Conservation (phyloP, 2,329 filamentous ascomycete genomes). For the Ophiostoma australiae region DNA sequence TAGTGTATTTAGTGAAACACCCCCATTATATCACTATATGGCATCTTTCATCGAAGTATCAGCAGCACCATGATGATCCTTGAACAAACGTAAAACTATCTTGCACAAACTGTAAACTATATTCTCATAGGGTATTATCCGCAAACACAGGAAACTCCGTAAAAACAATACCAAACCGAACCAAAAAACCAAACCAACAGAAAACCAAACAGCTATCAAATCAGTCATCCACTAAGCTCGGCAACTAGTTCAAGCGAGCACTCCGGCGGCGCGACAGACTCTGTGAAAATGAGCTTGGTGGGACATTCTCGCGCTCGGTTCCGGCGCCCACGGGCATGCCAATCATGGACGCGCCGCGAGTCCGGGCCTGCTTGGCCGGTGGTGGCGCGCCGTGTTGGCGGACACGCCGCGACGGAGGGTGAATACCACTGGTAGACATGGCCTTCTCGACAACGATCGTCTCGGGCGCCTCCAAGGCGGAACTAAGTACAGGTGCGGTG, state of each 20-base stretch:
- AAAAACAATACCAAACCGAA: not conserved
- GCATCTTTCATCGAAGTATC: not conserved
- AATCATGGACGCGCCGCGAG: conserved; percentile 27
- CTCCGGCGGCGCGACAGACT: conserved; percentile 51
- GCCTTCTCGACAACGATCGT: conserved; percentile 31
- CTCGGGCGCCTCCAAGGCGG: not conserved
- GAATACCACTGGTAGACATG: not conserved
- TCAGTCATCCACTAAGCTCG: not conserved
- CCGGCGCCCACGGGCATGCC: conserved; percentile 25
- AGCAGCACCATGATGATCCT: not conserved
- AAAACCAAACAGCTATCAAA: not conserved
- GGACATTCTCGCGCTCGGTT: conserved; percentile 51
- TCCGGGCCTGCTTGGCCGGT: conserved; percentile 34
- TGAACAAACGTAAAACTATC: not conserved
- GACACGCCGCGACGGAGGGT: conserved; percentile 45
- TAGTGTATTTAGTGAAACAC: not conserved
- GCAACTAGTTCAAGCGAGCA: conserved; percentile 40
- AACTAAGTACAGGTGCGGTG: conserved; percentile 4
- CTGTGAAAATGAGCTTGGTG: conserved; percentile 43
- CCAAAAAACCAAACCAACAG: not conserved
- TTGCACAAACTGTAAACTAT: not conserved
- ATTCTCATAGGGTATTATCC: conserved; percentile 14
- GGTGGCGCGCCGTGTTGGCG: conserved; percentile 31
- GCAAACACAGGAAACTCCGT: not conserved
- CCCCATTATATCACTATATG: too few species aligned